phyloP scores from a whole-genome alignment of 108 stramenopile genomes.

The Cyclotella cryptica region DNA sequence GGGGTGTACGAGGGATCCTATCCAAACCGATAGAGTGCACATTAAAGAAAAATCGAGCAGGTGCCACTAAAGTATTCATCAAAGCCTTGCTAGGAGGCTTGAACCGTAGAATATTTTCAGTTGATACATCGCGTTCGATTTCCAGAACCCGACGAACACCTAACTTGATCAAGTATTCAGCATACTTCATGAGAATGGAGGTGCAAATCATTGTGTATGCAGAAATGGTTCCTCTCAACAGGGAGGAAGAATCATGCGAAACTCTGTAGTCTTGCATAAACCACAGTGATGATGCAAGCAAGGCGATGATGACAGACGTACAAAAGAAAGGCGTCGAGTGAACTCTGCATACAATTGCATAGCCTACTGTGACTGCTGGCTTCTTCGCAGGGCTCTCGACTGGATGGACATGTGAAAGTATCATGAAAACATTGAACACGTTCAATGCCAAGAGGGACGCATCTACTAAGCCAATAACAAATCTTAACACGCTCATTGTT shows the following conservation, averaged over 20 bases:
- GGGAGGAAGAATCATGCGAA: not conserved
- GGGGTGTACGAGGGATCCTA: slow-evolving; percentile 9
- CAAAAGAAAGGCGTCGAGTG: not conserved
- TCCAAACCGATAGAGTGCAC: not conserved
- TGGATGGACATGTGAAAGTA: slow-evolving; percentile 24
- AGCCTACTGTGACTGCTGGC: not conserved
- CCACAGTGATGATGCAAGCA: not conserved
- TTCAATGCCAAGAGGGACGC: slow-evolving; percentile 24
- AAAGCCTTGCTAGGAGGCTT: not conserved
- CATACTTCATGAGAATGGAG: not conserved
- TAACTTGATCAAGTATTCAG: not conserved
- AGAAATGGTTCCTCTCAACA: not conserved
- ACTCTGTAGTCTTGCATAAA: not conserved
- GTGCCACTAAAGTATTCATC: not conserved
- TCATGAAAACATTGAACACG: slow-evolving; percentile 20
- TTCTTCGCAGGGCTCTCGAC: slow-evolving; percentile 38
- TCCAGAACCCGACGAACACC: not conserved
- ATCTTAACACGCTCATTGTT: too few species aligned
- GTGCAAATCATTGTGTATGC: not conserved
- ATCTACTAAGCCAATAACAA: not conserved
- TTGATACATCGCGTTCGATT: not conserved
- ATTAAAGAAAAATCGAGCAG: not conserved
- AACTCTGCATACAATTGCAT: not conserved
- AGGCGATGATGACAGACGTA: not conserved
- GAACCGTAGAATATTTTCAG: not conserved